phyloP scores from a whole-genome alignment of 495 filamentous ascomycete genomes.

The Aspergillus hancockii region DNA sequence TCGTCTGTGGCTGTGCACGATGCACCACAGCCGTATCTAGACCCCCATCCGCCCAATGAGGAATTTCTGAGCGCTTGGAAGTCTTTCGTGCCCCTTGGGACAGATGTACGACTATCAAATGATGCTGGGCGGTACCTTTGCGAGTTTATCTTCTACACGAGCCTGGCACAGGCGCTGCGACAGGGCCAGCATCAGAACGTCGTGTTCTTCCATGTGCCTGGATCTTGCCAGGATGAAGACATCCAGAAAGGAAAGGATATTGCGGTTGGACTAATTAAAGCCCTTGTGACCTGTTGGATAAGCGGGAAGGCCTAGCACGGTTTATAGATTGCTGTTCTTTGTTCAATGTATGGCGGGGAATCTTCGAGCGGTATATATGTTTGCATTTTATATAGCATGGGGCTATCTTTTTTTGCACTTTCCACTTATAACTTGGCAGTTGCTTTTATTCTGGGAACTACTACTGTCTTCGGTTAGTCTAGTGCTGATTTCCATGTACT shows the following conservation, averaged over 20 bases:
- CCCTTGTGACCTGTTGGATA: conserved; percentile 58
- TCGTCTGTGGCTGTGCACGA: background rate
- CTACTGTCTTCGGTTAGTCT: too few relatives aligned
- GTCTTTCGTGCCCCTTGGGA: conserved; percentile 29
- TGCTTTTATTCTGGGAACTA: too few relatives aligned
- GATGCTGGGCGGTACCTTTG: conserved; percentile 83
- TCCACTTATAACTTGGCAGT: too few relatives aligned
- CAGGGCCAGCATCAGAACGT: conserved; percentile 56
- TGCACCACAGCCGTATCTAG: conserved; percentile 3
- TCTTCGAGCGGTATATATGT: background rate
- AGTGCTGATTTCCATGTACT: too few relatives aligned
- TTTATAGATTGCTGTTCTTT: background rate
- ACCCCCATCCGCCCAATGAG: conserved; percentile 34
- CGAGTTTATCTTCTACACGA: conserved; percentile 85
- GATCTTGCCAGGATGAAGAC: conserved; percentile 52
- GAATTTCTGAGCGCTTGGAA: conserved; percentile 40
- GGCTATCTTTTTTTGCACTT: background rate
- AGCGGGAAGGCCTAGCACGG: conserved; percentile 22
- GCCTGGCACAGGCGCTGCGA: conserved; percentile 57
- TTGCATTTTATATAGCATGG: background rate
- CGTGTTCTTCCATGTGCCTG: conserved; percentile 79
- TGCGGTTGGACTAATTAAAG: conserved; percentile 67
- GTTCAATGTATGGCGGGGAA: background rate
- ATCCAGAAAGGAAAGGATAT: conserved; percentile 62
- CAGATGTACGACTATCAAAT: conserved; percentile 65